Conservation (phyloP, 306 rosid genomes). For the Erythrophleum fordii region DNA sequence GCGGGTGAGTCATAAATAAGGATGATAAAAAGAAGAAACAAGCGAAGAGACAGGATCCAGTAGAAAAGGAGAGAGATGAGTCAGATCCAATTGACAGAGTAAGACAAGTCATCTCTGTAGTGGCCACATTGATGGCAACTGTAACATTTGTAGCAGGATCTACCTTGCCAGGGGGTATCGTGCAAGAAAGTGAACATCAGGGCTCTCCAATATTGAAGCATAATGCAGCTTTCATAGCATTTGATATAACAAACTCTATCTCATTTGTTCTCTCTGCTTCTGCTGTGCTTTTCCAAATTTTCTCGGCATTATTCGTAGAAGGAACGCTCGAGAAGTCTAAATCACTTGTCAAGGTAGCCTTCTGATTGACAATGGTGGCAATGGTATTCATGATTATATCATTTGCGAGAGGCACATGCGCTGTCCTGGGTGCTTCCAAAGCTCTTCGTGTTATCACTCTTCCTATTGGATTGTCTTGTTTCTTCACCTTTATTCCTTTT, state of each 20-base stretch:
- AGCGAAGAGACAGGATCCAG: background rate
- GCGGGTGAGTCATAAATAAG: background rate
- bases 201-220: background rate
- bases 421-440: background rate
- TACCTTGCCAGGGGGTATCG: constrained; percentile 23
- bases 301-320: background rate
- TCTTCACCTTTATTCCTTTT: background rate
- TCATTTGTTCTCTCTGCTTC: constrained; percentile 10
- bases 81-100: background rate
- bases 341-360: background rate
- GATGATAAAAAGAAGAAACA: background rate
- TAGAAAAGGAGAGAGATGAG: background rate
- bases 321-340: too few relatives aligned
- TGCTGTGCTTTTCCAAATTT: background rate
- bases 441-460: background rate
- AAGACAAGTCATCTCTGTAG: background rate
- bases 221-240: constrained; percentile 11
- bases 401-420: constrained; percentile 1
- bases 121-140: constrained; percentile 29
- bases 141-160: constrained; percentile 29
- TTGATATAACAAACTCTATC: constrained; percentile 1
- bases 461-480: background rate
- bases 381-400: constrained; percentile 10
- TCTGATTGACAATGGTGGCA: background rate
- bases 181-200: background rate